A percentile compares a stretch with the other conserved stretches of the same genome.
Evolutionary conservation across 768 basidiomycete species (phyloP).

Genomic region (Dioszegia aurantiaca): DNA sequence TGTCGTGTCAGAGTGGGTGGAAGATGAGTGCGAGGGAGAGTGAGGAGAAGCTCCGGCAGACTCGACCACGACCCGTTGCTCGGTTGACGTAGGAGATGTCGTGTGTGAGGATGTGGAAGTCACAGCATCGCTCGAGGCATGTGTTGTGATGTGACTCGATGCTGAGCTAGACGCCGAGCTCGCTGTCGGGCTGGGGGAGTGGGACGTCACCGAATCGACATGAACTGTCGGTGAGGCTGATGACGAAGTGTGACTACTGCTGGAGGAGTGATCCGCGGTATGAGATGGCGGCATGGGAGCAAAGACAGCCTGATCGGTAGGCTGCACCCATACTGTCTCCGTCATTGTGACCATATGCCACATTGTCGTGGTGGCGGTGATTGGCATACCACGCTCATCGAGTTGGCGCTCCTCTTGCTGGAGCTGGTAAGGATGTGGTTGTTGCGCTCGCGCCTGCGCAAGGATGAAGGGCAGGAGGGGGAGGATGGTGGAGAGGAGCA

Average conservation of each 20-base stretch:
- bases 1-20: background rate
- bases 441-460: slow-evolving; percentile 3
- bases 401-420: slow-evolving; percentile 21
- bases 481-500: slow-evolving; percentile 13
- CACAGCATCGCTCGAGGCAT: background rate
- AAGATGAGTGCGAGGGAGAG: background rate
- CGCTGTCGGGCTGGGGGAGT: background rate
- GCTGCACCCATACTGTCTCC: slow-evolving; percentile 40
- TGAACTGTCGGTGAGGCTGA: background rate
- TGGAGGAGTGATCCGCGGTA: background rate
- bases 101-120: slow-evolving; percentile 16
- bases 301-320: slow-evolving; percentile 37
- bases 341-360: slow-evolving; percentile 42
- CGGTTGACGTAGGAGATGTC: slow-evolving; percentile 6
- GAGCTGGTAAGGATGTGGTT: slow-evolving; percentile 4
- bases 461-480: slow-evolving; percentile 13
- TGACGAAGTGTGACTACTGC: background rate
- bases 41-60: slow-evolving; percentile 4
- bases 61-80: slow-evolving; percentile 1
- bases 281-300: background rate
- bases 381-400: slow-evolving; percentile 43
- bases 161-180: slow-evolving; percentile 12
- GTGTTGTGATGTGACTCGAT: background rate
- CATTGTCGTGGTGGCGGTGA: slow-evolving; percentile 49
- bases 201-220: slow-evolving; percentile 4